Evolutionary conservation across 352 stramenopile genomes (phyloP), one percentile per base, ranked within the genome.

Genomic region (Sclerospora graminicola): DNA sequence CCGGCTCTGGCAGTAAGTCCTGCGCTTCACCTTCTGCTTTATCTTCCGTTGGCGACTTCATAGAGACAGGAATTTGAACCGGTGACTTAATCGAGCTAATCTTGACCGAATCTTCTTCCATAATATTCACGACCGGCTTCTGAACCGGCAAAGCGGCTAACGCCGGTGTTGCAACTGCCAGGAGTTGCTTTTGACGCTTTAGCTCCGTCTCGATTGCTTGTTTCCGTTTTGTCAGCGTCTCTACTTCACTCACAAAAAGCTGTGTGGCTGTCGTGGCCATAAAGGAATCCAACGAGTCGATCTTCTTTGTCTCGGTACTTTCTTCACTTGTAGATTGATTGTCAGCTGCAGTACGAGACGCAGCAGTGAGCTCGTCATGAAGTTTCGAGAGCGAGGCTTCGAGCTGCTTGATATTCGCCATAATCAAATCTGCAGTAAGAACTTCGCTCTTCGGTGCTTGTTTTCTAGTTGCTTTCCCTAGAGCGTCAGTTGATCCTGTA

Each of bases 241-340:
- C 48, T 14, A 64, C 37, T 9, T 78, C 46, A 8, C 48, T 70
- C 11, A 39, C 39, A 39, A 74, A 61, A 15, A 91, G 52, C 27
- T 74, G 57, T n/a, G 50, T 62, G 4, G 60, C 71, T 2, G 74
- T 81, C 8, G 50, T 53, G 35, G 62, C 55, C 71, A 89, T 82
- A 50, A 87, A 86, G 21, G 68, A 65, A 32, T 87, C 73, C 18
- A 91, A 54, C 13, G 67, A 62, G 40, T 85, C 72, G 16, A 54
- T 66, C 38, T 65, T 57, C 21, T 60, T 35, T 26, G 61, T 56
- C 5, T 57, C 35, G 14, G 60, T 65, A 14, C n/a, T 48, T 6
- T 63, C 49, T 19, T 41, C 33, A n/a, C 16, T 21, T 9, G 28
- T 32, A 23, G 38, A 18, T 41, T 43, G 34, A 11, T 44, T 44